phyloP scores from a whole-genome alignment of 2,329 filamentous ascomycete species.

The Aspergillus brunneoviolaceus region DNA sequence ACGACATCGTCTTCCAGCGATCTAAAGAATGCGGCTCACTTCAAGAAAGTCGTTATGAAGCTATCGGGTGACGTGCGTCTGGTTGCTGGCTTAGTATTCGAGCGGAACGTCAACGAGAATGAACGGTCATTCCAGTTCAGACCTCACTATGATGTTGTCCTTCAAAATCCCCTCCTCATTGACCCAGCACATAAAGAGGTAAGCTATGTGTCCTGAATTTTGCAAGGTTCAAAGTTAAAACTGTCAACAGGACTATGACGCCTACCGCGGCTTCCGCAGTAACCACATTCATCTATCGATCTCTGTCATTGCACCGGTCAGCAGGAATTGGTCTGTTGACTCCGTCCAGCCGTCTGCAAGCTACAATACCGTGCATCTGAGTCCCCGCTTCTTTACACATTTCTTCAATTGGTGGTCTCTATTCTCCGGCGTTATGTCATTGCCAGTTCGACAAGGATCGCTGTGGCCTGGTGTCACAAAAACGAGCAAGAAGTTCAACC shows the following conservation, averaged over 20 bases:
- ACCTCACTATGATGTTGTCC: constrained; percentile 85
- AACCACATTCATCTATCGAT: constrained; percentile 95
- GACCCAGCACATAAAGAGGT: constrained; percentile 55
- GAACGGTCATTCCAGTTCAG: constrained; percentile 82
- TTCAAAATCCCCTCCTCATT: constrained; percentile 76
- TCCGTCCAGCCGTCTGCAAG: constrained; percentile 76
- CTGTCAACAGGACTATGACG: constrained; percentile 68
- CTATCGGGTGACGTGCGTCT: constrained; percentile 93
- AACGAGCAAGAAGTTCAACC: constrained; percentile 96
- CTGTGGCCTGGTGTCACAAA: constrained; percentile 93
- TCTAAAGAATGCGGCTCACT: constrained; percentile 71
- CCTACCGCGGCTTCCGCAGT: constrained; percentile 94
- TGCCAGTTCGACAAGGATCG: constrained; percentile 87
- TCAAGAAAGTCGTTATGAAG: constrained; percentile 99
- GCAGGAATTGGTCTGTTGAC: constrained; percentile 79
- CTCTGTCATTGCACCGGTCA: constrained; percentile 80
- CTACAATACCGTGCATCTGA: constrained; percentile 95
- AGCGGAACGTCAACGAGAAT: constrained; percentile 72
- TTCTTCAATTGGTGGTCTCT: constrained; percentile 98
- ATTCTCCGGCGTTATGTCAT: constrained; percentile 90
- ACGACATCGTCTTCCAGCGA: constrained; percentile 63
- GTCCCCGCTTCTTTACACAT: constrained; percentile 94
- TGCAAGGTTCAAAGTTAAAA: constrained; percentile 4
- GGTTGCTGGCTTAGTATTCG: constrained; percentile 88
- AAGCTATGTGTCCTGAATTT: constrained; percentile 18